Evolutionary conservation across 2,329 filamentous ascomycete genomes (phyloP), one percentile per base, ranked within the genome.

Genomic region (Cadophora malorum): DNA sequence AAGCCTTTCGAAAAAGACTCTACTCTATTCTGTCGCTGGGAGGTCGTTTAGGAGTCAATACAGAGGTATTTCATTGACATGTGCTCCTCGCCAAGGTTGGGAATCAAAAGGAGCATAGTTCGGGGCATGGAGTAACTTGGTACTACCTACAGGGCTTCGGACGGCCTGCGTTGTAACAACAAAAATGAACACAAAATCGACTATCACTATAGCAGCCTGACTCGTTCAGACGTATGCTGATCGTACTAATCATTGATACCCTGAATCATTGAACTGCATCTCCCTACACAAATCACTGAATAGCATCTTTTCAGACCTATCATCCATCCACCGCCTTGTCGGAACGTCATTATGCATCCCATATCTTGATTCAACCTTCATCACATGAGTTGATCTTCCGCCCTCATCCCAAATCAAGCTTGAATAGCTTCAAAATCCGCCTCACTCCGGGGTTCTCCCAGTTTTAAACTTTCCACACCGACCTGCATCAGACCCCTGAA

Each of bases 391-490:
- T 31, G 58, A 61, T 61, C 58, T 33, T 3, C 45, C 19, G 7
- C 7, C 16, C 16, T 23, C 38, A 19, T 33, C 38, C 60, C n/a
- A 63, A 33, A 41, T 63, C 21, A 23, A 21, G 8, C 31, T n/a
- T 33, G 16, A n/a, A 45, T 45, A 45, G 41, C 41, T 19, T 45
- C 41, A 45, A 45, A 28, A 21, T 50, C 45, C 59, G 41, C 31
- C 59, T 23, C 21, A 23, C 56, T 62, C 47, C 61, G 41, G 45
- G 23, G 45, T 33, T 62, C 9, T 35, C 28, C 38, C 59, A 49
- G 41, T 9, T 49, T 63, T 53, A 52, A 16, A 23, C 45, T 53
- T 63, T 49, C 45, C 28, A 41, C 61, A 53, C 47, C 61, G 49
- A 53, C 21, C 55, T 38, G 31, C 59, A 62, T 49, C 45, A n/a